Percentiles rank a stretch among this genome's conserved stretches.
phyloP scores from a whole-genome alignment of 108 stramenopile genomes.

The Skeletonema costatum region DNA sequence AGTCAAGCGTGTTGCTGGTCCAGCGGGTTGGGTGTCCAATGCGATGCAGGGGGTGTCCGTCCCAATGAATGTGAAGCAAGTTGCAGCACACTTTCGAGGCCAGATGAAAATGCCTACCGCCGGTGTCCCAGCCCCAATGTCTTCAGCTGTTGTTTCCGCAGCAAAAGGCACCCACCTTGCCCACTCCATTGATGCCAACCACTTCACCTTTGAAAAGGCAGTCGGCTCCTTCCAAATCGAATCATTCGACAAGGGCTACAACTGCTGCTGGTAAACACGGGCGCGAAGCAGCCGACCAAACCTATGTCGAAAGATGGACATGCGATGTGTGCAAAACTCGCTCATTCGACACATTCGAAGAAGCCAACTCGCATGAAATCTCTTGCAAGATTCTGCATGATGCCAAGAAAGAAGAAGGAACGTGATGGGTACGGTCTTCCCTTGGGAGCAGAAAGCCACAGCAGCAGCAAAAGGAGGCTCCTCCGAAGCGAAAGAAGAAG shows the following conservation, averaged over 20 bases:
- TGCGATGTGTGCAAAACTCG: slow-evolving; percentile 31
- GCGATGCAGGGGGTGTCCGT: not conserved
- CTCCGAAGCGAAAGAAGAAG: not conserved
- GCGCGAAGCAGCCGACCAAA: not conserved
- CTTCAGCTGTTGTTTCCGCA: not conserved
- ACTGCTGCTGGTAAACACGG: not conserved
- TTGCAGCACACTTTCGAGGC: not conserved
- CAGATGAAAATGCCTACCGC: not conserved
- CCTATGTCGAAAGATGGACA: slow-evolving; percentile 20
- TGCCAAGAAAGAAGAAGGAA: not conserved
- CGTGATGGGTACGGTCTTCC: slow-evolving; percentile 17
- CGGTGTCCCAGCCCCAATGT: not conserved
- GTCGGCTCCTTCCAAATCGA: not conserved
- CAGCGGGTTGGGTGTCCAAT: not conserved
- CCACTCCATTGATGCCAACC: not conserved
- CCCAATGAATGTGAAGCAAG: not conserved
- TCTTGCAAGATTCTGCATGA: slow-evolving; percentile 20
- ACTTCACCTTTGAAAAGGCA: not conserved
- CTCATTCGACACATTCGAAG: slow-evolving; percentile 37
- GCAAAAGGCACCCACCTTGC: not conserved
- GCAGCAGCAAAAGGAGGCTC: not conserved
- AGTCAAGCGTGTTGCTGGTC: not conserved
- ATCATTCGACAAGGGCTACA: not conserved
- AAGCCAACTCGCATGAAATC: slow-evolving; percentile 29
- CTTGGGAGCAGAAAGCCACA: slow-evolving; percentile 13